Percentiles rank a stretch among this genome's conserved stretches.
Conservation (phyloP, 306 rosid species). For the Prunus salicina region DNA sequence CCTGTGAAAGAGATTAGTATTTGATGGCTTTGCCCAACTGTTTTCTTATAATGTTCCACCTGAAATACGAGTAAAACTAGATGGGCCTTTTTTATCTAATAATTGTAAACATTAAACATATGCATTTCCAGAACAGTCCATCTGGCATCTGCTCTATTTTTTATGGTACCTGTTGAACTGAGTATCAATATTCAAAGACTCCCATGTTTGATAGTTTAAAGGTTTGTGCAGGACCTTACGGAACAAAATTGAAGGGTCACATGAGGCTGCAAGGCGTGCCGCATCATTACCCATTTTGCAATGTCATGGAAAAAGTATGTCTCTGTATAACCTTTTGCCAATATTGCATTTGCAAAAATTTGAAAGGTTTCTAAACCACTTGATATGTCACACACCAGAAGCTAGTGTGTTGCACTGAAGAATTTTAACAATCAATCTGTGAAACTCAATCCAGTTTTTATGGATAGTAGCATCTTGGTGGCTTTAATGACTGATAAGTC, state of each 20-base stretch:
- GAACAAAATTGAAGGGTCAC: slow-evolving; percentile 80
- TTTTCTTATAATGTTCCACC: too few relatives aligned
- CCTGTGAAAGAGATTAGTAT: background rate
- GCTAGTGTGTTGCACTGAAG: background rate
- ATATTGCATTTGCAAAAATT: background rate
- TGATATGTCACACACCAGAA: background rate
- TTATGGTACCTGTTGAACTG: background rate
- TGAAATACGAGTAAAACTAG: too few relatives aligned
- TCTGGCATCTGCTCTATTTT: too few relatives aligned
- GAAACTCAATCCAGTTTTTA: background rate
- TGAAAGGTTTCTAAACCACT: background rate
- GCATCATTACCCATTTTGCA: slow-evolving; percentile 72
- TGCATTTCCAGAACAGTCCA: too few relatives aligned
- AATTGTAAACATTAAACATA: too few relatives aligned
- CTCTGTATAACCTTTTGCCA: slow-evolving; percentile 11
- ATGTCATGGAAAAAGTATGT: slow-evolving; percentile 81
- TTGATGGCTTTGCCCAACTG: background rate
- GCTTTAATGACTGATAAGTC: too few relatives aligned
- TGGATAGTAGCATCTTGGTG: too few relatives aligned
- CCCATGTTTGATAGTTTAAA: background rate
- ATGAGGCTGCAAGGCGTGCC: slow-evolving; percentile 87
- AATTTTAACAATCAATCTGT: background rate
- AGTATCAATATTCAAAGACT: background rate
- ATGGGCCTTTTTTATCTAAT: too few relatives aligned
- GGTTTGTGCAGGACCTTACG: slow-evolving; percentile 60